phyloP scores from a whole-genome alignment of 75 land plant genomes.

The Pinus albicaulis region DNA sequence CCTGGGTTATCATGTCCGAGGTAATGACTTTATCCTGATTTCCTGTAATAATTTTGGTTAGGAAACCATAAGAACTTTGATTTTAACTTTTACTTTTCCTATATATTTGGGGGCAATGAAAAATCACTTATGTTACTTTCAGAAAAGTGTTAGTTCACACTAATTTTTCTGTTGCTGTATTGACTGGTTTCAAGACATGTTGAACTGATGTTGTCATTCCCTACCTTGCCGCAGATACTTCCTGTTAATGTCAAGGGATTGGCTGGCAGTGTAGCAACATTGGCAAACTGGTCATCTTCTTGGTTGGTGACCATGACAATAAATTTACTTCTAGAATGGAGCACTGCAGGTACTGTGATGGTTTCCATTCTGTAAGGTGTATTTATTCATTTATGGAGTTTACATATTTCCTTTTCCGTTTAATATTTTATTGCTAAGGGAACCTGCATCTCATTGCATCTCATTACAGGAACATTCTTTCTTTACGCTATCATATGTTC shows the following conservation, averaged over 20 bases:
- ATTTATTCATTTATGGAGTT: not conserved
- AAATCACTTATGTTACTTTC: no score
- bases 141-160: no score
- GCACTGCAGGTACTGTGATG: constrained; percentile 45
- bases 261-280: constrained; percentile 87
- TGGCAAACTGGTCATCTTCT: constrained; percentile 64
- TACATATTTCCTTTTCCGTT: not conserved
- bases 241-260: constrained; percentile 74
- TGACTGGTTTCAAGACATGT: no score
- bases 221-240: constrained; percentile 38
- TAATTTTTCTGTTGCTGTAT: no score
- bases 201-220: no score
- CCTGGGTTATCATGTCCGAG: constrained; percentile 83
- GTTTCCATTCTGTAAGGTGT: not conserved
- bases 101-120: no score
- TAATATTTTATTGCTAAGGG: not conserved
- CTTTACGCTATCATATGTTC: constrained; percentile 49
- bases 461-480: constrained; percentile 56
- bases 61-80: no score
- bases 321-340: constrained; percentile 69
- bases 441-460: constrained; percentile 8
- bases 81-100: no score
- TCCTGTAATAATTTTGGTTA: no score
- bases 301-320: constrained; percentile 77
- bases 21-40: not conserved